Conservation (phyloP, 2,329 filamentous ascomycete species). For the Colletotrichum orchidophilum region DNA sequence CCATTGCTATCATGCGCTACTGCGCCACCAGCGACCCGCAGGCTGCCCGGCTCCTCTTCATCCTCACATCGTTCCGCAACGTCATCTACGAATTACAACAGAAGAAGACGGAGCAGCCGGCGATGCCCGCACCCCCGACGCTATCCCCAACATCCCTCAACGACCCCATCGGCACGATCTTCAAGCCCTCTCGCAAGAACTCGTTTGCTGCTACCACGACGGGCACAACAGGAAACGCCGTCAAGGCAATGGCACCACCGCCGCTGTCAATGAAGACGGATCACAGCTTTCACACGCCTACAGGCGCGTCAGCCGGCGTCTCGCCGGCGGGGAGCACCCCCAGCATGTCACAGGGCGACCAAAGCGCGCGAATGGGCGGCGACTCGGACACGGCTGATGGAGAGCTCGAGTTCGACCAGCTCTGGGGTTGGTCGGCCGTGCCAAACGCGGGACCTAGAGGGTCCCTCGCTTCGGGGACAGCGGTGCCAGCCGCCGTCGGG, state of each 20-base stretch:
- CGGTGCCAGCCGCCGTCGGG: neutral
- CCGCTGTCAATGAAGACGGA: slow-evolving; percentile 30
- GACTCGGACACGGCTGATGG: slow-evolving; percentile 41
- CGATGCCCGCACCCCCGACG: slow-evolving; percentile 35
- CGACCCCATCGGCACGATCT: slow-evolving; percentile 43
- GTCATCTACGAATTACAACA: slow-evolving; percentile 43
- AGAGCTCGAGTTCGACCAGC: slow-evolving; percentile 48
- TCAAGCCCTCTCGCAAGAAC: slow-evolving; percentile 34
- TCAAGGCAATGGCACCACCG: slow-evolving; percentile 25
- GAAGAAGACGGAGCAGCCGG: slow-evolving; percentile 32
- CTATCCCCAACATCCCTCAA: slow-evolving; percentile 33
- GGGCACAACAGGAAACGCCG: neutral
- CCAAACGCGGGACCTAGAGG: neutral
- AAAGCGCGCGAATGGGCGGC: slow-evolving; percentile 21
- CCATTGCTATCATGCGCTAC: slow-evolving; percentile 59
- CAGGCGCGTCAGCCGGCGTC: slow-evolving; percentile 19
- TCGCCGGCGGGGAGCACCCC: slow-evolving; percentile 33
- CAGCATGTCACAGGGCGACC: slow-evolving; percentile 30
- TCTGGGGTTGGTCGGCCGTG: slow-evolving; percentile 42
- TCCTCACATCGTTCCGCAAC: slow-evolving; percentile 58
- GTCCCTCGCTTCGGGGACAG: neutral
- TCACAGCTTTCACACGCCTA: slow-evolving; percentile 14
- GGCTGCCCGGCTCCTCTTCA: slow-evolving; percentile 58
- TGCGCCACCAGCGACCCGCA: slow-evolving; percentile 59
- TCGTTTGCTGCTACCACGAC: slow-evolving; percentile 18